Conservation (phyloP, 768 basidiomycete genomes). For the Chalciporus sphaerocephalus region DNA sequence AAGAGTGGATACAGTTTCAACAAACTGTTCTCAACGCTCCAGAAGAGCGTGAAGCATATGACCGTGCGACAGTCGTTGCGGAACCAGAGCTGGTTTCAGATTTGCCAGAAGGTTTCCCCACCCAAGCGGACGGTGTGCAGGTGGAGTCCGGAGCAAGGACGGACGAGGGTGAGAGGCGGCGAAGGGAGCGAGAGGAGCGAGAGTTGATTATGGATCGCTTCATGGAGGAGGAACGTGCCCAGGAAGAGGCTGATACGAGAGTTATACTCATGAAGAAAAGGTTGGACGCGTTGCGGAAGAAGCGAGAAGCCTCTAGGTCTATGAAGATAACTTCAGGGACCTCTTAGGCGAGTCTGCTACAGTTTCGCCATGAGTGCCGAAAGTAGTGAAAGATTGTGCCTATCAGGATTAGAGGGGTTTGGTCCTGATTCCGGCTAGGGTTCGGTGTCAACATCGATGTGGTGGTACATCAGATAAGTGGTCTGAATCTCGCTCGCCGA, state of each 20-base stretch:
- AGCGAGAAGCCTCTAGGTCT: conserved; percentile 35
- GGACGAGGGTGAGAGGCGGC: conserved; percentile 39
- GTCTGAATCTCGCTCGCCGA: no score
- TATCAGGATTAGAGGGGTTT: no score
- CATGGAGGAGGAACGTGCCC: conserved; percentile 78
- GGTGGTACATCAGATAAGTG: no score
- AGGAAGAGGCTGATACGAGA: conserved; percentile 83
- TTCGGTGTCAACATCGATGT: no score
- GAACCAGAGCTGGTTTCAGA: conserved; percentile 58
- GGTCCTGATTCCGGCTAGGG: no score
- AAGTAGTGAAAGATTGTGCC: no score
- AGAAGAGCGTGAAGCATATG: conserved; percentile 48
- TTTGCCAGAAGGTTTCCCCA: conserved; percentile 47
- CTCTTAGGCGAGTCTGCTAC: conserved; percentile 4
- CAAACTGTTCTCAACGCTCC: conserved; percentile 50
- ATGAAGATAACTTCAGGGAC: conserved; percentile 17
- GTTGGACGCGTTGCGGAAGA: conserved; percentile 54
- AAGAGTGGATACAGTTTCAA: conserved; percentile 74
- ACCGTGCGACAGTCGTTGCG: conserved; percentile 64
- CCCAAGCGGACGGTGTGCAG: conserved; percentile 24
- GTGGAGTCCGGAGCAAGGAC: conserved; percentile 11
- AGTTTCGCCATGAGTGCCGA: no score
- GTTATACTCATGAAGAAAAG: conserved; percentile 61
- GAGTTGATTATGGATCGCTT: conserved; percentile 85
- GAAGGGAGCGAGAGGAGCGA: conserved; percentile 65